A percentile compares a stretch with the other conserved stretches of the same genome.
Conservation (phyloP, 768 basidiomycete genomes). For the Pisolithus marmoratus region DNA sequence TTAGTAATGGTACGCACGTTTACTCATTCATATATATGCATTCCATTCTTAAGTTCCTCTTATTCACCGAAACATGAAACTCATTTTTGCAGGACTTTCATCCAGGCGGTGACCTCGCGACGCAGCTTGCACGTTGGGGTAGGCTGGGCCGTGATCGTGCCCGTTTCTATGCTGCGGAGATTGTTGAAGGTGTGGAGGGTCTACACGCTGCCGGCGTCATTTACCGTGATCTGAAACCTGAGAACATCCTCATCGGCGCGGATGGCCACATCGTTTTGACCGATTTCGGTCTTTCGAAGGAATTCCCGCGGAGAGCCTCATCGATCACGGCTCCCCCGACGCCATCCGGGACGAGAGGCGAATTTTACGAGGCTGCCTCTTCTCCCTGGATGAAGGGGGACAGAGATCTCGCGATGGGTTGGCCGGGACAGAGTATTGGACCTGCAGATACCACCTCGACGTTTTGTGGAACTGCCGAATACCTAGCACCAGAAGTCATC, state of each 20-base stretch:
- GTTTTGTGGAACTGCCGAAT: constrained; percentile 96
- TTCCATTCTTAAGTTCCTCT: constrained; percentile 11
- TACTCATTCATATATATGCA: constrained; percentile 2
- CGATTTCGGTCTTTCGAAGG: constrained; percentile 93
- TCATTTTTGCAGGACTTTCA: constrained; percentile 69
- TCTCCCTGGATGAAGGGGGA: constrained; percentile 77
- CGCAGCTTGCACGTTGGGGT: constrained; percentile 95
- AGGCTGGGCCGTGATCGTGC: constrained; percentile 89
- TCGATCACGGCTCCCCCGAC: constrained; percentile 52
- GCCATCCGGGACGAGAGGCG: constrained; percentile 44
- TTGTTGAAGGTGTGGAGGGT: constrained; percentile 94
- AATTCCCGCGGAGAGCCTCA: constrained; percentile 60
- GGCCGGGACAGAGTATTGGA: constrained; percentile 49
- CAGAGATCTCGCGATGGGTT: constrained; percentile 47
- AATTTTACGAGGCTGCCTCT: constrained; percentile 49
- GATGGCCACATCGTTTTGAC: constrained; percentile 97
- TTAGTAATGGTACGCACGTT: constrained; percentile 75
- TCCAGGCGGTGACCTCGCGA: constrained; percentile 93
- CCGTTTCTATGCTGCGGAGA: constrained; percentile 95
- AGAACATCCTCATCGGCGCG: constrained; percentile 90
- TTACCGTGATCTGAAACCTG: constrained; percentile 95
- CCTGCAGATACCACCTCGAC: constrained; percentile 69
- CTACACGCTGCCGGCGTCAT: constrained; percentile 93
- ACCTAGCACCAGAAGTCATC: constrained; percentile 95
- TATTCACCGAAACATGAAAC: constrained; percentile 12